Percentiles rank a stretch among this genome's conserved stretches.
Conservation (phyloP, 2,329 filamentous ascomycete genomes). For the Fusarium verticillioides region DNA sequence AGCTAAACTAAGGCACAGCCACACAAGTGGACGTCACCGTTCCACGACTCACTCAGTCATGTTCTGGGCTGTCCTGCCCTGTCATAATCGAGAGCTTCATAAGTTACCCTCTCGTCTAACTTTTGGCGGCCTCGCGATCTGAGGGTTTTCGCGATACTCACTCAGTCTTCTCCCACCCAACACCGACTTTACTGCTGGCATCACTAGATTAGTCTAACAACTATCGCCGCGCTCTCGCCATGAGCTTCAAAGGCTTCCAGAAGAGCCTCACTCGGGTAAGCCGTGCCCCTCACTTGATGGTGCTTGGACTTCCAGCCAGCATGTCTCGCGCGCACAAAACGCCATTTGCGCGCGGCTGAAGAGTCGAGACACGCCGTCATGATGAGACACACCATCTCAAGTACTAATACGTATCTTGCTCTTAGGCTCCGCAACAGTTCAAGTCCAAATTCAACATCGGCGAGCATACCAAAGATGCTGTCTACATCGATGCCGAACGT, state of each 20-base stretch:
- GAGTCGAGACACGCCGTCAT: background rate
- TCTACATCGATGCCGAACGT: conserved; percentile 94
- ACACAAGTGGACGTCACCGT: conserved; percentile 50
- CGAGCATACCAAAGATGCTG: conserved; percentile 92
- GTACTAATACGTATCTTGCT: conserved; percentile 1
- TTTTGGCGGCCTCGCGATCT: conserved; percentile 44
- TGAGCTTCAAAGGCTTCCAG: conserved; percentile 98
- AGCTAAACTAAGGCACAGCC: conserved; percentile 38
- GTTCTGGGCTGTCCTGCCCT: conserved; percentile 11
- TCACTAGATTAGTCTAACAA: conserved; percentile 8
- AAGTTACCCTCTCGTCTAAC: conserved; percentile 41
- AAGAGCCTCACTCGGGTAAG: conserved; percentile 88
- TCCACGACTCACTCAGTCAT: conserved; percentile 29
- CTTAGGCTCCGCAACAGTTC: conserved; percentile 86
- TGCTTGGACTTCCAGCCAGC: conserved; percentile 19
- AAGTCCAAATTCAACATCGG: conserved; percentile 94
- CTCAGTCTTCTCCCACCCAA: conserved; percentile 6
- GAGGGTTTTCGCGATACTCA: conserved; percentile 31
- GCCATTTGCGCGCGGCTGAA: conserved; percentile 1
- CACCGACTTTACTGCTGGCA: conserved; percentile 12
- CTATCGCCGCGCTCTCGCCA: conserved; percentile 54
- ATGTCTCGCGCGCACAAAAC: conserved; percentile 26
- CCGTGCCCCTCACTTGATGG: conserved; percentile 48
- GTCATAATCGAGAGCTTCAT: conserved; percentile 41
- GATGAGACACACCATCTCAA: background rate